Evolutionary conservation across 129 eudicot species (phyloP), one percentile per base, ranked within the genome.

Genomic region (Lonicera japonica): DNA sequence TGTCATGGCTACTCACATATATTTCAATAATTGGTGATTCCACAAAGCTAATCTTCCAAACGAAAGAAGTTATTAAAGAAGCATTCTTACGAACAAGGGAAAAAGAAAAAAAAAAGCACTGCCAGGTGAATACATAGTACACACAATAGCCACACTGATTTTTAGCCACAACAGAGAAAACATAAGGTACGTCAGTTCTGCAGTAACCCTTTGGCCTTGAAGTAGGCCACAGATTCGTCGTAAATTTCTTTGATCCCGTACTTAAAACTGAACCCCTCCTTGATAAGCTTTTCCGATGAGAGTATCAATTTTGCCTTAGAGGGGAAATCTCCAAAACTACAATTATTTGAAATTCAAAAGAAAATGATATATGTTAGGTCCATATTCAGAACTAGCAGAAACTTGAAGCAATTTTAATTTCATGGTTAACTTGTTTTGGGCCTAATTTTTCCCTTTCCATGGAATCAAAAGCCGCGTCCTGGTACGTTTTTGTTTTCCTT

Each of bases 181-280:
- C 14, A 15, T n/a, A 14, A 8, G 14, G 63, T 24, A n/a, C 40
- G 9, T 70, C 62, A 70, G 52, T 48, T 66, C 70, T 57, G 50
- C 53, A 71, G 21, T 13, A 65, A 0, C 25, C 70, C 70, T 57
- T 65, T 71, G 17, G n/a, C 52, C 74, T 71, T 71, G 25, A 77
- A 56, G 25, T 36, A 77, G 34, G 40, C 77, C 11, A 77, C 70
- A 21, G 73, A 39, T 22, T 66, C 65, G 59, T 66, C 70, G 25
- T 71, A 77, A 19, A 71, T 71, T 36, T 71, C 73, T 59, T 77
- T 77, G 8, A 71, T 71, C 9, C 74, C 77, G 66, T 77, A 67
- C 62, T 71, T 77, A 61, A 66, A 77, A 3, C 22, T 64, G 57
- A 77, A 77, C 25, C 82, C 82, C 67, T 71, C 82, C 24, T 66